Percentiles rank a stretch among this genome's conserved stretches.
These are phyloP conservation scores for Cochlearia excelsa DNA, from an alignment of 345 rosid genomes.

Conservation along the genomic window DNA sequence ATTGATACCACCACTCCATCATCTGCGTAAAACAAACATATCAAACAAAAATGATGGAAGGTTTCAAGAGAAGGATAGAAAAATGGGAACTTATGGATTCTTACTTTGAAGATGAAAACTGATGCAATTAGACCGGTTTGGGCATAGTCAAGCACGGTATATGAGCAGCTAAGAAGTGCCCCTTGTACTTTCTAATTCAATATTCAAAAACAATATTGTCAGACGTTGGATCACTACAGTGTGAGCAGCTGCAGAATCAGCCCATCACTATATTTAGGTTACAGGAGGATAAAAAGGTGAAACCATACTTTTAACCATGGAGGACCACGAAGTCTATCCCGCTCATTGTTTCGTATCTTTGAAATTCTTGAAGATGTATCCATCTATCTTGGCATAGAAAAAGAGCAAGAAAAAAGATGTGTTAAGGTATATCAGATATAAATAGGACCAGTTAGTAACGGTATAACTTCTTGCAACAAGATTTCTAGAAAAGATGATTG, in stretches of 20 bases:
- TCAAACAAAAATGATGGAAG: not conserved
- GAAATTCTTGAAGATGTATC: conserved; percentile 96
- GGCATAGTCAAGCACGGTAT: conserved; percentile 86
- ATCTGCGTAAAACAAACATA: conserved; percentile 47
- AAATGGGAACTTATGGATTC: conserved; percentile 26
- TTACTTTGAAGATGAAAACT: conserved; percentile 90
- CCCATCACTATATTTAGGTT: not conserved
- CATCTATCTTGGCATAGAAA: conserved; percentile 75
- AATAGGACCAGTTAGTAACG: too few species aligned
- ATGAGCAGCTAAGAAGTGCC: conserved; percentile 72
- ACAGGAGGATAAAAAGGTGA: conserved; percentile 9
- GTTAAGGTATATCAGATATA: too few species aligned
- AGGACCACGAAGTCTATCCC: conserved; percentile 94
- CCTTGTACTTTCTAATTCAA: conserved; percentile 73
- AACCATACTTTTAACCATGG: conserved; percentile 83
- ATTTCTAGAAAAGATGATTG: conserved; percentile 2
- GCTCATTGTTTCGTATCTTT: conserved; percentile 82
- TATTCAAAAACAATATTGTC: conserved; percentile 20
- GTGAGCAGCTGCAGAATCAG: conserved; percentile 12
- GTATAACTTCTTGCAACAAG: conserved; percentile 6
- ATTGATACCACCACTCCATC: conserved; percentile 99
- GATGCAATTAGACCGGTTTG: conserved; percentile 97
- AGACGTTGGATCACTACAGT: conserved; percentile 14
- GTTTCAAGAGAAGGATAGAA: conserved; percentile 3
- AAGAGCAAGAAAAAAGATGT: conserved; percentile 8